Percentiles rank a stretch among this genome's conserved stretches.
Evolutionary conservation across 495 filamentous ascomycete genomes (phyloP).

Genomic region (Peziza echinospora): DNA sequence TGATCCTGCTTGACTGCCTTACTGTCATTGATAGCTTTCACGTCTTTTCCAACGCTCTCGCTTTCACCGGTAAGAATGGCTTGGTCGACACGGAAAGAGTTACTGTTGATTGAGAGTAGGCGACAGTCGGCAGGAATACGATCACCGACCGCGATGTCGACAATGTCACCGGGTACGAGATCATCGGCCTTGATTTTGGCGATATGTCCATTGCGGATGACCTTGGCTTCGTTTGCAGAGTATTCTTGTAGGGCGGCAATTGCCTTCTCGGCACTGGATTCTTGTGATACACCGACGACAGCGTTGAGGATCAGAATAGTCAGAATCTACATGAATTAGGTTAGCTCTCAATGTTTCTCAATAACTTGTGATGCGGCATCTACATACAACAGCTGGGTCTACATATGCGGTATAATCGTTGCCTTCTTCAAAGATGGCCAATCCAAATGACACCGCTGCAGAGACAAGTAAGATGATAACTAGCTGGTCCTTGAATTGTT

Average conservation of each 20-base stretch:
- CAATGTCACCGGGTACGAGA: conserved; percentile 83
- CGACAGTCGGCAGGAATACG: conserved; percentile 94
- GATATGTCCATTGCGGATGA: conserved; percentile 55
- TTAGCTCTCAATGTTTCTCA: conserved; percentile 3
- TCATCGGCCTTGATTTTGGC: conserved; percentile 77
- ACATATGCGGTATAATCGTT: conserved; percentile 97
- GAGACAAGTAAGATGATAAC: conserved; percentile 89
- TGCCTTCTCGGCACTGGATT: conserved; percentile 94
- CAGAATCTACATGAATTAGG: conserved; percentile 43
- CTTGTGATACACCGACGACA: conserved; percentile 92
- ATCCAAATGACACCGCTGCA: conserved; percentile 78
- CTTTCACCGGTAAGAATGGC: conserved; percentile 96
- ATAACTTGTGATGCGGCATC: not conserved
- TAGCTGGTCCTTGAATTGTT: conserved; percentile 98
- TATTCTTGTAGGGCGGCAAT: conserved; percentile 98
- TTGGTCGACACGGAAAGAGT: conserved; percentile 89
- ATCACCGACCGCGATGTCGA: conserved; percentile 77
- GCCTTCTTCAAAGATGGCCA: conserved; percentile 83
- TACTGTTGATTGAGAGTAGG: conserved; percentile 77
- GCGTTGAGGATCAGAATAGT: conserved; percentile 95
- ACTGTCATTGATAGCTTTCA: conserved; percentile 41
- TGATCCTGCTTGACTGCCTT: conserved; percentile 95
- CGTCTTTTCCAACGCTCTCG: conserved; percentile 85
- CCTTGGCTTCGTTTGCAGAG: conserved; percentile 93
- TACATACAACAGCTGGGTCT: conserved; percentile 73